Evolutionary conservation across 1,284 basidiomycete species (phyloP).

Genomic region (Cryptococcus neoformans): DNA sequence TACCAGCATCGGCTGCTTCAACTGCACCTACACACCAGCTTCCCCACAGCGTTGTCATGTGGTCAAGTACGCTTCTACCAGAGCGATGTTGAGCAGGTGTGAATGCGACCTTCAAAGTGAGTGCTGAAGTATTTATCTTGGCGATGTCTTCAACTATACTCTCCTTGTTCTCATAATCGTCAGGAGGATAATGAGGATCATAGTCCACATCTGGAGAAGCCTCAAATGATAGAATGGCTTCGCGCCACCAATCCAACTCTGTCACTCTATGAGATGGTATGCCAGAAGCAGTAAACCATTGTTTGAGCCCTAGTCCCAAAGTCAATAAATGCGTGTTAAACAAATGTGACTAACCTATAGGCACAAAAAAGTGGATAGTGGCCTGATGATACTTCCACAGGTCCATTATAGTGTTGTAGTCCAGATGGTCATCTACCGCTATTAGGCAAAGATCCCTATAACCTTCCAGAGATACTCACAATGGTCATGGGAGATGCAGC

Average conservation of each 20-base stretch:
- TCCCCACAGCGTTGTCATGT: slow-evolving; percentile 49
- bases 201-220: slow-evolving; percentile 6
- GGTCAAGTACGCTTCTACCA: slow-evolving; percentile 44
- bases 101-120: slow-evolving; percentile 43
- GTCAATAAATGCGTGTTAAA: neutral
- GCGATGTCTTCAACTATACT: neutral
- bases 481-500: slow-evolving; percentile 48
- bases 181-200: neutral
- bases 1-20: slow-evolving; percentile 14
- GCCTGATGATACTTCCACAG: slow-evolving; percentile 40
- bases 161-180: neutral
- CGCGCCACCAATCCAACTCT: slow-evolving; percentile 50
- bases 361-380: slow-evolving; percentile 48
- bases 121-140: slow-evolving; percentile 4
- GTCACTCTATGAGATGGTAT: slow-evolving; percentile 41
- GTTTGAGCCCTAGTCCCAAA: slow-evolving; percentile 25
- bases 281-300: slow-evolving; percentile 41
- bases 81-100: slow-evolving; percentile 49
- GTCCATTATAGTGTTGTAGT: slow-evolving; percentile 47
- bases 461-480: slow-evolving; percentile 25
- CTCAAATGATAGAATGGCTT: slow-evolving; percentile 37
- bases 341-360: slow-evolving; percentile 26
- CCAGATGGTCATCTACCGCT: slow-evolving; percentile 46
- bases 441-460: neutral
- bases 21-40: slow-evolving; percentile 48